Evolutionary conservation across 2,329 filamentous ascomycete species (phyloP).

Genomic region (Penicillium sumatraense): DNA sequence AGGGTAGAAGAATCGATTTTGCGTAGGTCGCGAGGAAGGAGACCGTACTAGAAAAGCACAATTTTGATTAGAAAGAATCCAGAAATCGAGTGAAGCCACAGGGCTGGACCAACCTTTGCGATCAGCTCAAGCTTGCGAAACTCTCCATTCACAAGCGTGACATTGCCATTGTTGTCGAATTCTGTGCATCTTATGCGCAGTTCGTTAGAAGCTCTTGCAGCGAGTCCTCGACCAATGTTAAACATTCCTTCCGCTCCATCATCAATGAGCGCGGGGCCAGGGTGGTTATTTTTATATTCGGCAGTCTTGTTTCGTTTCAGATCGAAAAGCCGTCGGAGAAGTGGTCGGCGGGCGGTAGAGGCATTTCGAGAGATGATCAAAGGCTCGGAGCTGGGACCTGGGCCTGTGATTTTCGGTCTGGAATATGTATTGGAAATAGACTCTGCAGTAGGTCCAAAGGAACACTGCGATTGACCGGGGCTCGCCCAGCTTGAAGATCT

Average conservation of each 20-base stretch:
- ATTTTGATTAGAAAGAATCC: constrained; percentile 49
- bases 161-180: constrained; percentile 88
- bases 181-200: constrained; percentile 90
- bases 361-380: constrained; percentile 29
- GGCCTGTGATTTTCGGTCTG: constrained; percentile 6
- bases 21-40: constrained; percentile 89
- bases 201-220: constrained; percentile 79
- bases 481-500: constrained; percentile 28
- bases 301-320: constrained; percentile 37
- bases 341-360: constrained; percentile 38
- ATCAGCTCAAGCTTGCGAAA: constrained; percentile 98
- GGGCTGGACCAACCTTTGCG: constrained; percentile 76
- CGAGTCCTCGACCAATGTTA: constrained; percentile 70
- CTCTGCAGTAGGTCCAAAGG: constrained; percentile 34
- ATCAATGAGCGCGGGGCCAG: constrained; percentile 63
- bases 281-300: constrained; percentile 54
- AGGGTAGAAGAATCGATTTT: constrained; percentile 97
- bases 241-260: constrained; percentile 66
- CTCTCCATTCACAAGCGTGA: constrained; percentile 90
- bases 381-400: constrained; percentile 8
- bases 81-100: constrained; percentile 78
- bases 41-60: constrained; percentile 68
- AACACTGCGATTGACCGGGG: constrained; percentile 23
- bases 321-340: constrained; percentile 43
- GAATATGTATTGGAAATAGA: constrained; percentile 29